phyloP scores from a whole-genome alignment of 2,329 filamentous ascomycete genomes.

The Achaetomium macrosporum region DNA sequence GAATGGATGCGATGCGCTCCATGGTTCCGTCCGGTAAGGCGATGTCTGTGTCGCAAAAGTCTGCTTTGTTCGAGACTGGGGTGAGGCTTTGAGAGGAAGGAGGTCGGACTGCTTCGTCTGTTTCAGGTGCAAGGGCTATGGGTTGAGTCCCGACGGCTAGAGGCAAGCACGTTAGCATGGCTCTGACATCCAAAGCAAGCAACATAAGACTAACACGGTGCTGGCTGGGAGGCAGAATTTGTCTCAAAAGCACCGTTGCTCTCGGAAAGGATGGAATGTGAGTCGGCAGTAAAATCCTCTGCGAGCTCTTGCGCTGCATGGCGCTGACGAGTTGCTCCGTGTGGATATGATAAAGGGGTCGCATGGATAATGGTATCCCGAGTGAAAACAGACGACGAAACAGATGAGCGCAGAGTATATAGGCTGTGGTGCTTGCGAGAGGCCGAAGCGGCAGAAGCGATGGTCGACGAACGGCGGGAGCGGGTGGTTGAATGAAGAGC shows the following conservation, averaged over 20 bases:
- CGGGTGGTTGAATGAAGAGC: conserved; percentile 17
- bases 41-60: not conserved
- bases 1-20: conserved; percentile 31
- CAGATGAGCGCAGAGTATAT: conserved; percentile 19
- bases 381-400: conserved; percentile 17
- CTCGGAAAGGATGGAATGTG: not conserved
- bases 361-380: conserved; percentile 11
- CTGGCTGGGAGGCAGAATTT: not conserved
- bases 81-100: not conserved
- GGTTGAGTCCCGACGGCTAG: not conserved
- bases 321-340: not conserved
- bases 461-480: conserved; percentile 16
- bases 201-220: not conserved
- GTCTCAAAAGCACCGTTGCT: not conserved
- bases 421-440: conserved; percentile 18
- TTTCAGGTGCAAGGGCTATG: not conserved
- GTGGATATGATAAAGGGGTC: conserved; percentile 16
- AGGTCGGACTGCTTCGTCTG: not conserved
- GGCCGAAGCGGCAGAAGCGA: conserved; percentile 1
- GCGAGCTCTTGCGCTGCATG: not conserved
- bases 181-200: not conserved
- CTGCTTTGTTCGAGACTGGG: not conserved
- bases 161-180: not conserved
- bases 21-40: conserved; percentile 27
- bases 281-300: not conserved